Base-by-base conservation (phyloP, 2,329 filamentous ascomycete genomes). In the Fusarium ambrosium region DNA sequence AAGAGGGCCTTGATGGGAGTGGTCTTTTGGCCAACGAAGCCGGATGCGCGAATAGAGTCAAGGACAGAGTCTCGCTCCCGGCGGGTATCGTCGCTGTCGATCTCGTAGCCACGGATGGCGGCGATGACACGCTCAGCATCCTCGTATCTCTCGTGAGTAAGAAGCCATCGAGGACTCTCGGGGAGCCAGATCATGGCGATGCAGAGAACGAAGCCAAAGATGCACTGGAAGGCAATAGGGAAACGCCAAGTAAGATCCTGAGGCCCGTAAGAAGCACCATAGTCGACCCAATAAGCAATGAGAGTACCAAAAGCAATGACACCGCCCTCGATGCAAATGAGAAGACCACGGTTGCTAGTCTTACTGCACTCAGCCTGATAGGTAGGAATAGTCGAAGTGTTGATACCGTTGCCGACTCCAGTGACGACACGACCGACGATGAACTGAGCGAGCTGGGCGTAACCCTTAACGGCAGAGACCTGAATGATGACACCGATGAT, bases 401-500 rank as follows among this genome's bases (percentile, higher is more conserved):
- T 79, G 71, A 79, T 75, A 13, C 87, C 87, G 72, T 89, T 89
- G 4, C 88, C 88, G 4, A 89, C 77, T 20, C 88, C 88, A 14
- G 88, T 89, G 6, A 90, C 80, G 10, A 88, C 84, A 58, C 87
- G 82, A 2, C 87, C 87, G 37, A 87, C 76, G 67, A 90, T 87
- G 68, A 90, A 83, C 70, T 90, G 87, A 0, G 86, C 83, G 36
- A 88, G 78, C n/a, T 70, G 74, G 34, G 55, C 65, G 27, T 78
- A 70, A 1, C 87, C 80, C 24, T 81, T 83, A 80, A 81, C 76
- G 20, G 82, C 64, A 18, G 85, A 84, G 39, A 89, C 81, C 77
- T 93, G 91, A 41, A 93, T 87, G 10, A 88, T 83, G 37, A 90
- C 90, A 20, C 91, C 91, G 11, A 91, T 64, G 10, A 90, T 86